Base-by-base conservation (phyloP, 2,329 filamentous ascomycete genomes). In the Chaetomium globosum region DNA sequence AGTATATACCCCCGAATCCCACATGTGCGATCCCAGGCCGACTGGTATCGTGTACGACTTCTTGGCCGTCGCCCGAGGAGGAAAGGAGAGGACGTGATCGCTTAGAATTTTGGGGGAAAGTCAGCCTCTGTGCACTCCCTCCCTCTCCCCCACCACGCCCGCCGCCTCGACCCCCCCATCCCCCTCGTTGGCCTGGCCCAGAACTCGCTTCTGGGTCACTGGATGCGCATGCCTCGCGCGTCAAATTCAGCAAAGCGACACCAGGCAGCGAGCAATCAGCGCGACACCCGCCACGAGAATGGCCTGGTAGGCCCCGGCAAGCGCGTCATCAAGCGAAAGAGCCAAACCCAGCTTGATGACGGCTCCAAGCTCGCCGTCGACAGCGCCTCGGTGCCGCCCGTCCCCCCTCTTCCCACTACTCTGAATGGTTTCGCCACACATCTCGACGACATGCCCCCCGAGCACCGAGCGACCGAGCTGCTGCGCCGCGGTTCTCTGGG, bases 241-340 rank as follows among this genome's bases (percentile, higher is more conserved):
- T 80, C 83, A 73, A 81, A 79, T 77, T 82, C 82, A 77, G 77
- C 80, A 77, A 87, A 87, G 82, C 84, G 84, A 85, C 83, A 86
- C 77, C 81, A 82, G 80, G 83, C 82, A 80, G 82, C 82, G 76
- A 79, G 79, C 71, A 89, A 82, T 80, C 84, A 88, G 77, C 87
- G 87, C 81, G 89, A 89, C 79, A 86, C 83, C 74, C 87, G 90
- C 78, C 90, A 96, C 80, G 93, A 97, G 80, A 93, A 91, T 89
- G 92, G 92, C 75, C 83, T 92, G 77, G 89, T 93, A 83, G 88
- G 88, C 74, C 87, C 90, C 60, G 89, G 89, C 71, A 92, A 88
- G 82, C 88, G 88, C 72, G 72, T 77, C 65, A 69, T 74, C 63
- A 78, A 75, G 71, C 75, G 76, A 69, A 85, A 82, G 77, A 82